Conservation (phyloP, 1,139 yeast species). For the Kodamaea anthophila region DNA sequence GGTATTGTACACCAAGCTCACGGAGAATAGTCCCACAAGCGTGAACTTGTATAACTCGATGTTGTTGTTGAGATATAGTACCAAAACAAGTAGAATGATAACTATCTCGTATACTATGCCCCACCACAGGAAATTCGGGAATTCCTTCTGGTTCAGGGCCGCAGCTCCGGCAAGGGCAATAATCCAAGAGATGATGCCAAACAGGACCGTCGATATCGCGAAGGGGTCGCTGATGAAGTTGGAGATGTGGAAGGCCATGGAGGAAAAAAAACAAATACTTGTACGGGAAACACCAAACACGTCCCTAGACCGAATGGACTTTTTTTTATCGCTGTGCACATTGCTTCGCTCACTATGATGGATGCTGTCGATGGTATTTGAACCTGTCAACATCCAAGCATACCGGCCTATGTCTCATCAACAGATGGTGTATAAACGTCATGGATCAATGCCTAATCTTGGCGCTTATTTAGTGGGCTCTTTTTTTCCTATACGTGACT, state of each 20-base stretch:
- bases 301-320: too few species aligned
- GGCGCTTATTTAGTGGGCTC: too few species aligned
- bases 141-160: conserved; percentile 44
- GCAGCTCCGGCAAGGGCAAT: conserved; percentile 84
- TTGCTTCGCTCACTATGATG: too few species aligned
- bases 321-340: too few species aligned
- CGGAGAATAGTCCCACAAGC: conserved; percentile 48
- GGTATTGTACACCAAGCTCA: conserved; percentile 76
- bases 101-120: conserved; percentile 79
- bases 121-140: conserved; percentile 96
- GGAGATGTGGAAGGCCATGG: conserved; percentile 27
- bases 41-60: conserved; percentile 69
- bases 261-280: conserved; percentile 1
- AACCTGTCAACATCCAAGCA: too few species aligned
- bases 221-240: conserved; percentile 65
- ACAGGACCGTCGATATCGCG: conserved; percentile 59
- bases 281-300: too few species aligned
- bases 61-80: conserved; percentile 60
- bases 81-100: conserved; percentile 47
- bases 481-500: too few species aligned
- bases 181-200: conserved; percentile 69
- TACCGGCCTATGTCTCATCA: too few species aligned
- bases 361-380: too few species aligned
- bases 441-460: too few species aligned
- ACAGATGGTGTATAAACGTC: too few species aligned